Percentiles rank a stretch among this genome's conserved stretches.
Evolutionary conservation across 257 asterid genomes (phyloP).

Genomic region (Anisodus acutangulus): DNA sequence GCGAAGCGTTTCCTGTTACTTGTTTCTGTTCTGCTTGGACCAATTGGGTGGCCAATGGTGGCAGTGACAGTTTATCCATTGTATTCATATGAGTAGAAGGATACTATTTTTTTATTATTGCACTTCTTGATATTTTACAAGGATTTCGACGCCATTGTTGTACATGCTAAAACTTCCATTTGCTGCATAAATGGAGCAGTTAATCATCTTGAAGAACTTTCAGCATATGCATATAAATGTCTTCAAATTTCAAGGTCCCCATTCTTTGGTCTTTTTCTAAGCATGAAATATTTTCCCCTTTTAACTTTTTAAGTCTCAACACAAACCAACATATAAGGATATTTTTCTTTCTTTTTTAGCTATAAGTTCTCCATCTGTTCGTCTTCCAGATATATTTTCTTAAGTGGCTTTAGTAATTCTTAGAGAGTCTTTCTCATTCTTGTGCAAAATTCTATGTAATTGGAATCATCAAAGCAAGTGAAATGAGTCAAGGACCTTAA

Average conservation of each 20-base stretch:
- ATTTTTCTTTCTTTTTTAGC: background rate
- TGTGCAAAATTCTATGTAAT: background rate
- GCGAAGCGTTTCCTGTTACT: too few species aligned
- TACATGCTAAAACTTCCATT: constrained; percentile 8
- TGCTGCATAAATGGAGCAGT: constrained; percentile 15
- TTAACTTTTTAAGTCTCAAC: background rate
- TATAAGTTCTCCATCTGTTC: background rate
- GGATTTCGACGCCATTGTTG: background rate
- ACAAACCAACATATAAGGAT: background rate
- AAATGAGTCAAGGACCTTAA: background rate
- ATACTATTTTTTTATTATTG: background rate
- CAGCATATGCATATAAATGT: constrained; percentile 16
- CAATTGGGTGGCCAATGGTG: too few species aligned
- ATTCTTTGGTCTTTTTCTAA: background rate
- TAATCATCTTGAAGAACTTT: constrained; percentile 25
- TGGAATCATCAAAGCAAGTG: constrained; percentile 19
- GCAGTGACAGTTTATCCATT: too few species aligned
- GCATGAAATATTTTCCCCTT: background rate
- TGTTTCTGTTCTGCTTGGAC: too few species aligned
- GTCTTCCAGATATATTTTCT: background rate
- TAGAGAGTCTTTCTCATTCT: constrained; percentile 10
- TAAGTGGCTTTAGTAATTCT: background rate
- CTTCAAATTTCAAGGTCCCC: constrained; percentile 10
- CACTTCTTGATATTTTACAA: constrained; percentile 4
- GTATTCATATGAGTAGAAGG: too few species aligned